phyloP scores from a whole-genome alignment of 495 filamentous ascomycete genomes.

The Penicillium waksmanii region DNA sequence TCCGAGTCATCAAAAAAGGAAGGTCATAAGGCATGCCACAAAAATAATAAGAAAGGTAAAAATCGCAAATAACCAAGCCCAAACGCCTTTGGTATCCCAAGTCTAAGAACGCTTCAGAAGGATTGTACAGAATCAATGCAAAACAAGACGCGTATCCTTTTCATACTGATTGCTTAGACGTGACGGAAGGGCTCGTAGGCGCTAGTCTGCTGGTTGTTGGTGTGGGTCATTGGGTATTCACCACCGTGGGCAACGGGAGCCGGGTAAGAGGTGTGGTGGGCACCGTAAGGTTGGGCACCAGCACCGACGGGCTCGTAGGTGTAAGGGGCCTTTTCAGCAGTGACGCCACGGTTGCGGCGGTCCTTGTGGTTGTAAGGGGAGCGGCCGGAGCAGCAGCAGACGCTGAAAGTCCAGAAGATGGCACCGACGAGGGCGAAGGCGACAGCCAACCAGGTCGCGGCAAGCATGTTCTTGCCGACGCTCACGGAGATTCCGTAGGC shows the following conservation, averaged over 20 bases:
- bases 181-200: constrained; percentile 54
- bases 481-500: constrained; percentile 66
- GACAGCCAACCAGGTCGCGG: constrained; percentile 75
- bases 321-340: constrained; percentile 55
- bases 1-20: constrained; percentile 23
- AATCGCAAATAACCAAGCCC: constrained; percentile 1
- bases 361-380: constrained; percentile 50
- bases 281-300: constrained; percentile 26
- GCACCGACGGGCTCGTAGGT: constrained; percentile 53
- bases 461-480: constrained; percentile 70
- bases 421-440: constrained; percentile 71
- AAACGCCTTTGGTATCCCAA: constrained; percentile 33
- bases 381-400: constrained; percentile 85
- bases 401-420: constrained; percentile 87
- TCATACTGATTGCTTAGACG: constrained; percentile 31
- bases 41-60: neutral
- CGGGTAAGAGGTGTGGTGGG: constrained; percentile 38
- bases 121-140: constrained; percentile 8
- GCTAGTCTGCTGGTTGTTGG: constrained; percentile 28
- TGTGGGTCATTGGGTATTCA: constrained; percentile 28
- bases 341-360: constrained; percentile 32
- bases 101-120: constrained; percentile 28
- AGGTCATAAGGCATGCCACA: constrained; percentile 7
- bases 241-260: constrained; percentile 25
- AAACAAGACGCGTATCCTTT: constrained; percentile 7